Base-by-base conservation (phyloP, 1,284 basidiomycete species). In the Ceratobasidium sp. region DNA sequence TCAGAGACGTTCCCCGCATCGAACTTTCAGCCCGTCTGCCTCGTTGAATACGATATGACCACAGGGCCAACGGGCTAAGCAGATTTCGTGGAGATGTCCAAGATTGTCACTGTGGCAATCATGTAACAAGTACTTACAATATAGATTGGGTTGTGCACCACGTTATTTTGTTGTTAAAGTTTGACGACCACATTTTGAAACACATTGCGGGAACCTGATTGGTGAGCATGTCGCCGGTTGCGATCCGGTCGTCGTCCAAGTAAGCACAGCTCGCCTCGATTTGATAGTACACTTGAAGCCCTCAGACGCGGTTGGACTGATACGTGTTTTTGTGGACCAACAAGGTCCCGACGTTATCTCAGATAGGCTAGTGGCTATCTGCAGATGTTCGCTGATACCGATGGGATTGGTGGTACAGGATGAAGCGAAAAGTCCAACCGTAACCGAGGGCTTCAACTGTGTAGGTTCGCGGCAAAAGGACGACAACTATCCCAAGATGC, bases 151-250 rank as follows among this genome's bases (percentile, higher is more conserved):
- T 36, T 49, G 14, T 56, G 2, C 23, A 14, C 54, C 54, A 56
- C 54, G 54, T 36, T 56, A 56, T 56, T 36, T 25, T 56, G 30
- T 56, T 14, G 33, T 33, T 56, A 56, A 56, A 56, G 54, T 56
- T 56, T 56, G 33, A 30, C 30, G 54, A 28, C 33, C n/a, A 56
- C 33, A 21, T 36, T 56, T 21, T 56, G 54, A 36, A 56, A 30
- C n/a, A 21, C 16, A 56, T 33, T 56, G 14, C 33, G 30, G 23
- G 28, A 36, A 36, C 54, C 14, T 36, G 54, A 56, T 36, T 33
- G 30, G 54, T 36, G 33, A 36, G n/a, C 54, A 56, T 56, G 18
- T 56, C 33, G 33, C 33, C 54, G 54, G 54, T 36, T 30, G 33
- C 18, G n/a, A 36, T 36, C 33, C 33, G 33, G 18, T 18, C 4